A percentile compares a stretch with the other conserved stretches of the same genome.
phyloP scores from a whole-genome alignment of 2,329 filamentous ascomycete species.

The Colletotrichum orbiculare region DNA sequence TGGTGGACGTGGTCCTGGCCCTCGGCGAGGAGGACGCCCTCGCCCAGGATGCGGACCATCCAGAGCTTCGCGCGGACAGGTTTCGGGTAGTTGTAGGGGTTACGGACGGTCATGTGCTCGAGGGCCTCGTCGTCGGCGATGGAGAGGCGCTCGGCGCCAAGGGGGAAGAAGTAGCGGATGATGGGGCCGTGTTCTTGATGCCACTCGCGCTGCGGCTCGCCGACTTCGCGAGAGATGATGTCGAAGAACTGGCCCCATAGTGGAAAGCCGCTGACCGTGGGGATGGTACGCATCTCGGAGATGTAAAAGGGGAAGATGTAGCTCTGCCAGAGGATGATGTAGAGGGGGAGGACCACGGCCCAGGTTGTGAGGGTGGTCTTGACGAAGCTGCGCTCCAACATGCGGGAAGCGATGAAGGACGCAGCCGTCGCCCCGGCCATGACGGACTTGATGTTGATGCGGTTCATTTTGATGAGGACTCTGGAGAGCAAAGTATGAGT shows the following conservation, averaged over 20 bases:
- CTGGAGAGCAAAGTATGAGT: background rate
- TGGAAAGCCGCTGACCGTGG: conserved; percentile 53
- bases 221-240: conserved; percentile 54
- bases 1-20: no score
- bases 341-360: conserved; percentile 40
- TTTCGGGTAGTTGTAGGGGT: conserved; percentile 54
- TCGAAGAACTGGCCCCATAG: conserved; percentile 56
- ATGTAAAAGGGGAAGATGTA: conserved; percentile 55
- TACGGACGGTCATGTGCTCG: conserved; percentile 55
- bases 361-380: conserved; percentile 37
- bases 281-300: conserved; percentile 54
- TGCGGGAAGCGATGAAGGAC: conserved; percentile 41
- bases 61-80: conserved; percentile 50
- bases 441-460: conserved; percentile 41
- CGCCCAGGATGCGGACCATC: conserved; percentile 56
- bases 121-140: conserved; percentile 56
- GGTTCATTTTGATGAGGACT: conserved; percentile 13
- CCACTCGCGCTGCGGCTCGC: conserved; percentile 55
- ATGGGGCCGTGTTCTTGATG: conserved; percentile 53
- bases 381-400: conserved; percentile 39
- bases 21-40: conserved; percentile 47
- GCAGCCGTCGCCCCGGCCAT: conserved; percentile 40
- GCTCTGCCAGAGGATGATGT: conserved; percentile 47
- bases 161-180: conserved; percentile 58
- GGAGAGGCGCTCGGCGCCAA: conserved; percentile 55